These are phyloP conservation scores for Cercis canadensis DNA, from an alignment of 306 rosid species.

Conservation along the genomic window DNA sequence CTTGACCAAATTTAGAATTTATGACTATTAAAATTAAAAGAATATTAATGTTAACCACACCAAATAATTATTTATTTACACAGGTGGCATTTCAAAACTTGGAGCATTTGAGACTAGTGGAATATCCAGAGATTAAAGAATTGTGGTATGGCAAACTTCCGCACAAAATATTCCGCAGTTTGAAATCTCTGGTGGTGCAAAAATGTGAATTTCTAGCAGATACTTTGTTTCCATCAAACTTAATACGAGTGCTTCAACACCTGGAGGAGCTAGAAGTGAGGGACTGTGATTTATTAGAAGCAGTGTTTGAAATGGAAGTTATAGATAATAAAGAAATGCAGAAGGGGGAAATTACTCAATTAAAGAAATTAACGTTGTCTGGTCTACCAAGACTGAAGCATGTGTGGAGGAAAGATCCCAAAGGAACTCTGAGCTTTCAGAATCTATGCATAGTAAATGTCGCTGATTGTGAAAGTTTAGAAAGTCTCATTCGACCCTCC, in stretches of 20 bases:
- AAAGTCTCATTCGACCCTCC: background rate
- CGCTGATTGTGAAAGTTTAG: background rate
- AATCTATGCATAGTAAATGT: constrained; percentile 1
- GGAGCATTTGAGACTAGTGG: background rate
- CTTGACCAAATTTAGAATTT: too few relatives aligned
- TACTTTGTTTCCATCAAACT: background rate
- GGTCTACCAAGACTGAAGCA: too few relatives aligned
- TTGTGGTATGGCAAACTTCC: background rate
- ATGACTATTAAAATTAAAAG: too few relatives aligned
- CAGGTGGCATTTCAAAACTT: background rate
- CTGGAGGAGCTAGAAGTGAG: too few relatives aligned
- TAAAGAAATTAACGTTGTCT: too few relatives aligned
- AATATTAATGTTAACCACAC: too few relatives aligned
- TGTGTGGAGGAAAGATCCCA: too few relatives aligned
- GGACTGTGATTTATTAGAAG: too few relatives aligned
- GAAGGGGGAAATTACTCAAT: too few relatives aligned
- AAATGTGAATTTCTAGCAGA: background rate
- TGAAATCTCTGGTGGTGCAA: background rate
- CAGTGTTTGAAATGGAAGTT: too few relatives aligned
- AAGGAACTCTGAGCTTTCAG: background rate
- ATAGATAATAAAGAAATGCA: too few relatives aligned
- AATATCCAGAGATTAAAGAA: background rate
- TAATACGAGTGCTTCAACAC: too few relatives aligned
- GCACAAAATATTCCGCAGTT: background rate
- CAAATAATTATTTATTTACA: background rate